Base-by-base conservation (phyloP, 2,329 filamentous ascomycete genomes). In the Akanthomyces uredinophilus region DNA sequence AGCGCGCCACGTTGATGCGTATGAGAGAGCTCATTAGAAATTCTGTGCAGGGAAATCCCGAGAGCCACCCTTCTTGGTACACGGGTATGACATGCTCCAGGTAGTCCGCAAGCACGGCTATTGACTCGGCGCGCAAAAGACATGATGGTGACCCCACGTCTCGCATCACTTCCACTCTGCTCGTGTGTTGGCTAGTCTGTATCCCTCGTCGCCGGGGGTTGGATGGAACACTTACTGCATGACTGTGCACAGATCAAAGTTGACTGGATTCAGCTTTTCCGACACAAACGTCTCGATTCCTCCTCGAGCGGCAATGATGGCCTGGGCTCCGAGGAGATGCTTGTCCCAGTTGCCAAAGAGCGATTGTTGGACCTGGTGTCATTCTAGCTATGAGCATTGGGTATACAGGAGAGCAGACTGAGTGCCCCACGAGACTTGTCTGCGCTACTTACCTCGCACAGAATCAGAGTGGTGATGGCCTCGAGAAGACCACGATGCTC, bases 291-390 rank as follows among this genome's bases (percentile, higher is more conserved):
- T 5, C 22, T 46, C 18, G 5, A 61, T 29, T 14, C 59, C 59
- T n/a, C 61, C 61, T n/a, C 64, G 53, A 1, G 62, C 35, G 4
- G 62, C 29, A 14, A 65, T 64, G 53, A 65, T 63, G 39, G 60
- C 53, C 14, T 61, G 61, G 13, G 64, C 64, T 4, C 63, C 64
- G 3, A 56, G 35, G 14, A 65, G 60, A 59, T 65, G 63, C 2
- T 51, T 55, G 4, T 51, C 41, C 65, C 63, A 66, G 7, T 60
- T 52, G 11, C 65, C 63, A 63, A 65, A 66, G 14, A 60, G 49
- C 14, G 63, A 66, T 24, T 66, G 65, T 24, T 66, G 63, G 11
- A 66, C 52, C 63, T 64, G 39, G 27, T n/a, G n/a, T 4, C 27
- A 6, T 29, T 29, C 1, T 29, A 29, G 27, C 27, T 29, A 29